Base-by-base conservation (phyloP, 2,329 filamentous ascomycete genomes). In the Botrytis medusae region DNA sequence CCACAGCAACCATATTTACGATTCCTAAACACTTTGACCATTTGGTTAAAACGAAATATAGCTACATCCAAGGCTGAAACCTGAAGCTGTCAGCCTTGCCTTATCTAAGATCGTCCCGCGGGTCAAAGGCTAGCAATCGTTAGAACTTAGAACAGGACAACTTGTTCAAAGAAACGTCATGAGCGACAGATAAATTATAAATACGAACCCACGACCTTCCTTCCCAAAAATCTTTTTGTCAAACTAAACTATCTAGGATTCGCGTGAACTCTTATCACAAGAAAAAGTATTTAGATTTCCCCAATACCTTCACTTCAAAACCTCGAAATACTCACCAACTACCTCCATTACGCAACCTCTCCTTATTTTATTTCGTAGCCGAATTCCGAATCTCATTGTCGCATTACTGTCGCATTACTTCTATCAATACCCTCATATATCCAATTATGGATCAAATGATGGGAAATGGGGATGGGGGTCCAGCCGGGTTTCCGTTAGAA, bases 401-500 rank as follows among this genome's bases (percentile, higher is more conserved):
- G 59, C 69, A 48, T 65, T 34, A 60, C 62, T 51, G 44, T 64
- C 32, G 59, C 69, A 48, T 67, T 44, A 40, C 62, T 32, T 20
- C 42, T 51, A 59, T 8, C 37, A 44, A 44, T 25, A 65, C 44
- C 42, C n/a, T 57, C 20, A 70, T 22, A 46, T 14, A 68, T 34
- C 37, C 34, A 42, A 70, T 12, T 44, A 81, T 81, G 80, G 80
- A 81, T 73, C 77, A 81, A 75, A 81, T 81, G 79, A 80, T 81
- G 78, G 79, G 79, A 51, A 79, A 73, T 72, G 79, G 77, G 48
- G 79, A 80, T 69, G 79, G 84, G 74, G 88, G 88, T 73, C 88
- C 87, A 77, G 89, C 87, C 74, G 86, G 87, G 71, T 85, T 97
- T 80, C 96, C 95, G 60, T 87, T 99, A 12, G 96, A 98, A 83